phyloP scores from a whole-genome alignment of 164 flowering plant species.

The Chimonanthus praecox region DNA sequence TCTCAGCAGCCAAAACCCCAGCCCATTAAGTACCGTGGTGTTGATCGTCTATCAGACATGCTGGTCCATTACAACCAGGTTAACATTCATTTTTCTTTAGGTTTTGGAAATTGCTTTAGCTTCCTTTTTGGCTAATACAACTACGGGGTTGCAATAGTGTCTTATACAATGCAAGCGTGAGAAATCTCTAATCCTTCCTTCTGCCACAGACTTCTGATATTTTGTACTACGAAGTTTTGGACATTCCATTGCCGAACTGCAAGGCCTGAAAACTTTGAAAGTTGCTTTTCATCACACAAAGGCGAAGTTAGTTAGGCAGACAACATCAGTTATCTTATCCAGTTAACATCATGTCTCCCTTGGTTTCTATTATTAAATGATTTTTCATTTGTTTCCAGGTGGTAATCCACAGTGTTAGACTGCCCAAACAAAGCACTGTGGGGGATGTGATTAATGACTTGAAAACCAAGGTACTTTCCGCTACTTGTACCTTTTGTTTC shows the following conservation, averaged over 20 bases:
- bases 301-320: slow-evolving; percentile 52
- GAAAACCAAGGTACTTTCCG: slow-evolving; percentile 52
- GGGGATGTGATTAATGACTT: slow-evolving; percentile 85
- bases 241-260: slow-evolving; percentile 88
- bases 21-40: slow-evolving; percentile 83
- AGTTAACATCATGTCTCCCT: not conserved
- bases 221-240: slow-evolving; percentile 87
- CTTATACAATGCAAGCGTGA: not conserved
- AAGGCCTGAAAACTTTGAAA: slow-evolving; percentile 81
- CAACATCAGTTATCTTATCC: not conserved
- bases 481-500: not conserved
- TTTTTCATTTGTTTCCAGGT: slow-evolving; percentile 42
- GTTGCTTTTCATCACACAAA: slow-evolving; percentile 85
- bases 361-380: not conserved
- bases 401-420: slow-evolving; percentile 67
- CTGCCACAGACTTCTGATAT: slow-evolving; percentile 71
- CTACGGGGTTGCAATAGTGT: too few relatives aligned
- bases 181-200: slow-evolving; percentile 3
- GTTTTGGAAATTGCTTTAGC: not conserved
- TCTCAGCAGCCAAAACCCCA: slow-evolving; percentile 96
- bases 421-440: slow-evolving; percentile 89
- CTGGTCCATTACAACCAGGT: slow-evolving; percentile 94
- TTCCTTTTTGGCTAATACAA: too few relatives aligned
- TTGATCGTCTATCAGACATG: slow-evolving; percentile 86
- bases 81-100: not conserved